Conservation (phyloP, 202 grass and related monocot genomes). For the Zoysia matrella region DNA sequence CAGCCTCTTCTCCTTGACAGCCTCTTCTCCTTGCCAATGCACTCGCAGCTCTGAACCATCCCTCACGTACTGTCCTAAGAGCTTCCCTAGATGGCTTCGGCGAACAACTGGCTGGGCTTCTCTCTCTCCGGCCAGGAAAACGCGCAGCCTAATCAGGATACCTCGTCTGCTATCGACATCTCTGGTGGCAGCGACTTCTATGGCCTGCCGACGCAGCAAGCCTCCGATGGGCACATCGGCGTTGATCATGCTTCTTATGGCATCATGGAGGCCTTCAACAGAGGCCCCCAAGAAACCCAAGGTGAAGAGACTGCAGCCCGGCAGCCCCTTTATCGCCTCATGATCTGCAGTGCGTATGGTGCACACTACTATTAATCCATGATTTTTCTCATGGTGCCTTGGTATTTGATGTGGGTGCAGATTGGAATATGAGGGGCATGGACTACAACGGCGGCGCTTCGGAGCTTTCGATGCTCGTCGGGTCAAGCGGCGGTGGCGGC, state of each 20-base stretch:
- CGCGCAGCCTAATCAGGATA: conserved; percentile 48
- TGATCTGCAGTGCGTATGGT: conserved; percentile 5
- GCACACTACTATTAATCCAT: conserved; percentile 16
- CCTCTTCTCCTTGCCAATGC: conserved; percentile 14
- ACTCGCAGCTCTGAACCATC: conserved; percentile 29
- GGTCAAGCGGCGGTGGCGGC: conserved; percentile 52
- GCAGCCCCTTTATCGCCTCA: not conserved
- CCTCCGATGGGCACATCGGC: conserved; percentile 38
- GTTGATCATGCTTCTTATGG: conserved; percentile 51
- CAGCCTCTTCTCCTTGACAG: not conserved
- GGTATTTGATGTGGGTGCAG: conserved; percentile 57
- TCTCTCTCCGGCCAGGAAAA: conserved; percentile 76
- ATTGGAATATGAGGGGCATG: conserved; percentile 77
- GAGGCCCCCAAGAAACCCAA: conserved; percentile 48
- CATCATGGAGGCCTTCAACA: conserved; percentile 65
- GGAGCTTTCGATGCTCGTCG: conserved; percentile 83
- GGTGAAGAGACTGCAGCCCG: conserved; percentile 29
- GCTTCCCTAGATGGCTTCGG: conserved; percentile 46
- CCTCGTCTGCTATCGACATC: conserved; percentile 54
- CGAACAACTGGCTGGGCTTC: conserved; percentile 88
- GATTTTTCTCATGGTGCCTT: conserved; percentile 8
- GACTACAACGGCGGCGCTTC: conserved; percentile 79
- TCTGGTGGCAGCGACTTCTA: conserved; percentile 47
- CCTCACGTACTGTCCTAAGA: conserved; percentile 10
- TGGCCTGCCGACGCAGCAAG: conserved; percentile 36